Base-by-base conservation (phyloP, 2,329 filamentous ascomycete species). In the Aspergillus awamori region DNA sequence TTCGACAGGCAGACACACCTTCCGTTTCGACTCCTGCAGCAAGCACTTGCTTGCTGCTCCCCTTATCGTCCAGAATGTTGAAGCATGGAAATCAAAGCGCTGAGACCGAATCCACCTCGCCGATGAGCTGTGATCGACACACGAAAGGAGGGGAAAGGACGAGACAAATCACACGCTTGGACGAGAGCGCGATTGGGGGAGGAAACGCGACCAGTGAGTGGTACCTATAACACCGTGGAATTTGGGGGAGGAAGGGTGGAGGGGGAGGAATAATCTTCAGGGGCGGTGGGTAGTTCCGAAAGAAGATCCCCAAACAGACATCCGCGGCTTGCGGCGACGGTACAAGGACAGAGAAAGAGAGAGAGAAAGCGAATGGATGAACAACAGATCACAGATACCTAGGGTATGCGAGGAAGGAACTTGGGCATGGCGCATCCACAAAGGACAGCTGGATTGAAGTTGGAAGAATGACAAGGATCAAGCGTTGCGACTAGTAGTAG, bases 1-100 rank as follows among this genome's bases (percentile, higher is more conserved):
- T 62, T 58, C 58, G 58, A 58, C 58, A 64, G 39, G 33, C 58
- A 57, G 47, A 59, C 60, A 76, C 77, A 79, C 78, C 74, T 77
- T 79, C 78, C 77, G 77, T 78, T 71, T 79, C 75, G 76, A 77
- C 76, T 75, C 72, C 72, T 75, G 77, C 76, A 78, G 77, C 77
- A 79, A 80, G 77, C 78, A 76, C 74, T 75, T 74, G 77, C 78
- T 79, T 79, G 77, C 77, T 74, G 78, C 78, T 76, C 71, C 72
- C 70, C 67, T 76, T 79, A 78, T 74, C 65, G 70, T 72, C 72
- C 73, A 76, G 72, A 79, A 79, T 78, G 69, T 74, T 78, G 77
- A 77, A 76, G 76, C 77, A 79, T 79, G 76, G 76, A 77, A 79
- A 72, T 74, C 69, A 72, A 71, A 69, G 66, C 62, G 62, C 56